phyloP scores from a whole-genome alignment of 805 yeast genomes.

The Candida fluviatilis region DNA sequence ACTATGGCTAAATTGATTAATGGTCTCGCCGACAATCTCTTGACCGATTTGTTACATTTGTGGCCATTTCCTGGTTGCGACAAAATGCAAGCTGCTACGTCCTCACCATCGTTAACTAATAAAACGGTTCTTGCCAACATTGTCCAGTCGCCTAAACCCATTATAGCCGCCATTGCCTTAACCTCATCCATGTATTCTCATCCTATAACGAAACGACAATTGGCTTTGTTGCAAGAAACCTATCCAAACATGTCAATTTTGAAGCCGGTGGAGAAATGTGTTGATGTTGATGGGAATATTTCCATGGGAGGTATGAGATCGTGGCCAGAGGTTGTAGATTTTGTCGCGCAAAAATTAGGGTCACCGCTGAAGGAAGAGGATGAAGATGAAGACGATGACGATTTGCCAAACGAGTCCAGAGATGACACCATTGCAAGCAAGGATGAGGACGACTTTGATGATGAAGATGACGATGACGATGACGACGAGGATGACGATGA shows the following conservation, averaged over 20 bases:
- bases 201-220: constrained; percentile 21
- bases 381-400: constrained; percentile 15
- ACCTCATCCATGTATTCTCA: constrained; percentile 24
- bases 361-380: constrained; percentile 15
- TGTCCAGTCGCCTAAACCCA: constrained; percentile 17
- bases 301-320: constrained; percentile 28
- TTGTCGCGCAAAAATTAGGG: constrained; percentile 20
- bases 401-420: too few relatives aligned
- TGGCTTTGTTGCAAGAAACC: constrained; percentile 17
- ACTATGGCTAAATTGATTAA: constrained; percentile 21
- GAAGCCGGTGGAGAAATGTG: constrained; percentile 24
- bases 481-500: constrained; percentile 4
- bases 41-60: constrained; percentile 18
- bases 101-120: constrained; percentile 2
- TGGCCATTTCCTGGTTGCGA: constrained; percentile 17
- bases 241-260: constrained; percentile 20
- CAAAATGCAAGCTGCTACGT: neutral
- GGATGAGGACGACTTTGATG: constrained; percentile 9
- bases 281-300: constrained; percentile 23
- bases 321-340: constrained; percentile 24
- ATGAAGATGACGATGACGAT: constrained; percentile 6
- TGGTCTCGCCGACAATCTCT: constrained; percentile 21
- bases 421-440: too few relatives aligned
- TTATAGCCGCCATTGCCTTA: constrained; percentile 21
- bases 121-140: constrained; percentile 15